These are phyloP conservation scores for Sinapis alba DNA, from an alignment of 441 rosid genomes.

Conservation along the genomic window DNA sequence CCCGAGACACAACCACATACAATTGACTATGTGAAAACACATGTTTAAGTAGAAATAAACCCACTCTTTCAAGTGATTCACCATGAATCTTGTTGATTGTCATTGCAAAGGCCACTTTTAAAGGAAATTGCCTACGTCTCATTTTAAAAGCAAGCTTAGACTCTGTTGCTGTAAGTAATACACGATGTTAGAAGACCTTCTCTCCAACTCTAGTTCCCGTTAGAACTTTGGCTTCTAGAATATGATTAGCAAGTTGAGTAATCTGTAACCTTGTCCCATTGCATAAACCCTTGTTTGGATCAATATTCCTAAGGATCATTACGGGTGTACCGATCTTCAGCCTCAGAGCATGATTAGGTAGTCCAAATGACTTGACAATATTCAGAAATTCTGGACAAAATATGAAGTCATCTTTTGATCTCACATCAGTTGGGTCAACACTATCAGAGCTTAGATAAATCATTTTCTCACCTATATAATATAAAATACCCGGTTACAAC, in stretches of 20 bases:
- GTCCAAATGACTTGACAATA: background rate
- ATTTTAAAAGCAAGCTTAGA: background rate
- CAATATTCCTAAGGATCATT: background rate
- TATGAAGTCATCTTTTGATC: background rate
- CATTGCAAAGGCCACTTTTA: background rate
- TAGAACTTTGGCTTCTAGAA: background rate
- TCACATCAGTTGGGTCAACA: background rate
- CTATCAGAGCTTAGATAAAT: background rate
- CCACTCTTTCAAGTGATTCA: background rate
- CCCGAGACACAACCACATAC: background rate
- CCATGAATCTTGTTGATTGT: background rate
- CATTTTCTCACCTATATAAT: background rate
- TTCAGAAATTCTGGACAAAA: background rate
- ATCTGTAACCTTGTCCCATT: background rate
- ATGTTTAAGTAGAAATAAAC: background rate
- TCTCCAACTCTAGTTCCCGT: background rate
- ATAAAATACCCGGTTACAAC: too few species aligned
- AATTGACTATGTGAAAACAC: background rate
- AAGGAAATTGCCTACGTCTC: too few species aligned
- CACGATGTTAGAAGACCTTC: background rate
- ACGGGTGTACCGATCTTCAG: background rate
- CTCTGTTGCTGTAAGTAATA: background rate
- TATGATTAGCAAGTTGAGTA: background rate
- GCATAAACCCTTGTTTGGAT: background rate
- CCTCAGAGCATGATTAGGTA: background rate